Base-by-base conservation (phyloP, 1,284 basidiomycete genomes). In the Sporisorium graminicola region DNA sequence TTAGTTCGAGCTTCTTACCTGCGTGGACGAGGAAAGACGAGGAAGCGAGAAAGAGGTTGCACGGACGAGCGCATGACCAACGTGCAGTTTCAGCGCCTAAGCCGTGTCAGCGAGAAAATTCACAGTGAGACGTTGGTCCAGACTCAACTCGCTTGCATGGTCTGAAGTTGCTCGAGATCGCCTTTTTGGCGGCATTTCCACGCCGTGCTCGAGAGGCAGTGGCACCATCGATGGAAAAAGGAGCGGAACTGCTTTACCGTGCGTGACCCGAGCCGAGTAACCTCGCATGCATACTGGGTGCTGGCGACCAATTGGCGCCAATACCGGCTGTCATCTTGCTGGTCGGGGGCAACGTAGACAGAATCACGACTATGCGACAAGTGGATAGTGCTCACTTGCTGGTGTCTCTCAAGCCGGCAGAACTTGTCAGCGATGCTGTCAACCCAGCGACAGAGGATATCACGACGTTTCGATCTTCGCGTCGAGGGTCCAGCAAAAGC, bases 11-110 rank as follows among this genome's bases (percentile, higher is more conserved):
- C 2, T 49, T 9, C 6, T 8, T 18, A 5, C 3, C n/a, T n/a
- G n/a, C n/a, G n/a, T 46, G 5, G 46, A 20, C 31, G 47, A 27
- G 27, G 47, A 49, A 31, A 31, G 47, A 29, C 47, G 47, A 49
- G 47, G 29, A 27, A 31, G 27, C 1, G 27, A n/a, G 13, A 24
- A 24, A 18, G n/a, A 31, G 8, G 18, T 7, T 26, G 47, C 18
- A 49, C 24, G 47, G 47, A 49, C 27, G 4, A 31, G 47, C 47
- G 47, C 27, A 31, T 49, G 47, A 49, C 47, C 47, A 49, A 31
- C n/a, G 31, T 4, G 29, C 2, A 27, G 24, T 47, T 43, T 13
- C 47, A 49, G 47, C 47, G 31, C 27, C 1, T n/a, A 18, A 31
- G 27, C 27, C 29, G 27, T 49, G 47, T 49, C 13, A 24, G 27